Conservation (phyloP, 257 asterid species). For the Handroanthus guayacan region DNA sequence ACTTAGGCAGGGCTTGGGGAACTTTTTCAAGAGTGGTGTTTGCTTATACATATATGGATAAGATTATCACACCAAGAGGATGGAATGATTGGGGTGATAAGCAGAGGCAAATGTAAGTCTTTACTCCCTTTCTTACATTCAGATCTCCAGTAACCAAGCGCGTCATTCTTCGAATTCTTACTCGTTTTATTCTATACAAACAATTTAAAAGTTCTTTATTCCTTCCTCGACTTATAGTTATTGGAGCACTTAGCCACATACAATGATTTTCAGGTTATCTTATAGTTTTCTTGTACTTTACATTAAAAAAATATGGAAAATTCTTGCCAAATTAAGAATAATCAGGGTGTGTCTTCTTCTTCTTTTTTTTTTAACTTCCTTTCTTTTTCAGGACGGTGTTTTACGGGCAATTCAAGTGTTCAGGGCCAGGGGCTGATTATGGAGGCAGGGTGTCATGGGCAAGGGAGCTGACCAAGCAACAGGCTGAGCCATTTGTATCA, state of each 20-base stretch:
- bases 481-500: constrained; percentile 82
- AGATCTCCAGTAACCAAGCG: too few species aligned
- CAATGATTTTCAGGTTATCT: too few species aligned
- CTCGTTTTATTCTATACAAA: too few species aligned
- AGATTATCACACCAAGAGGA: constrained; percentile 77
- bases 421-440: constrained; percentile 80
- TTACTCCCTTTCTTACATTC: neutral
- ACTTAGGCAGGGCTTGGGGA: constrained; percentile 98
- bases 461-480: constrained; percentile 78
- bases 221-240: too few species aligned
- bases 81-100: constrained; percentile 98
- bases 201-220: too few species aligned
- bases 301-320: too few species aligned
- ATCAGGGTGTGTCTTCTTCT: too few species aligned
- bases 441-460: constrained; percentile 92
- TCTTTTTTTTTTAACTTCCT: neutral
- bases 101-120: constrained; percentile 79
- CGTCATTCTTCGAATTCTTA: too few species aligned
- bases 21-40: constrained; percentile 85
- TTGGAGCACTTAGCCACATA: too few species aligned
- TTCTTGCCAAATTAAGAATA: neutral
- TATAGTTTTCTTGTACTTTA: too few species aligned
- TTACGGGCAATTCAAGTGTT: constrained; percentile 89
- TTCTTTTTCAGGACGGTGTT: constrained; percentile 73
- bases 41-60: constrained; percentile 92